Evolutionary conservation across 495 filamentous ascomycete genomes (phyloP).

Genomic region (Trypethelium eluteriae): DNA sequence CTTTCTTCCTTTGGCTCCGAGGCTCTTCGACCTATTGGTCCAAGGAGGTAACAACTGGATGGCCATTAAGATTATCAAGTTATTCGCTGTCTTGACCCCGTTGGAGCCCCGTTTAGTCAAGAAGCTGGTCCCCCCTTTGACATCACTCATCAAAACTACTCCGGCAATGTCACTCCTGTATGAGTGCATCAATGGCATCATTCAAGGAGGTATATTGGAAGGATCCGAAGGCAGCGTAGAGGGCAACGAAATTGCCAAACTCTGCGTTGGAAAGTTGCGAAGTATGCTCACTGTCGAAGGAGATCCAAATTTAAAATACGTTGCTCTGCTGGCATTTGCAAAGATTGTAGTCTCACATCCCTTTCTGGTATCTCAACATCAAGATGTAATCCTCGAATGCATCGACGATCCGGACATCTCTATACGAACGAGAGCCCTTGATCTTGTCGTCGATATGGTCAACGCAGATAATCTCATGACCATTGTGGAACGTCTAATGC

Average conservation of each 20-base stretch:
- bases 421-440: constrained; percentile 87
- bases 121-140: constrained; percentile 91
- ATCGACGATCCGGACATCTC: constrained; percentile 93
- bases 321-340: constrained; percentile 88
- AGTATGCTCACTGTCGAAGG: constrained; percentile 90
- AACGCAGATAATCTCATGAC: constrained; percentile 68
- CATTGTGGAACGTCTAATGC: constrained; percentile 80
- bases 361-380: constrained; percentile 76
- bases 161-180: constrained; percentile 94
- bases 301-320: constrained; percentile 94
- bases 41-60: constrained; percentile 97
- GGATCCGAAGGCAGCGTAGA: constrained; percentile 66
- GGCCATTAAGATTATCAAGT: constrained; percentile 97
- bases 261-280: constrained; percentile 86
- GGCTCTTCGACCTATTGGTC: constrained; percentile 87
- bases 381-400: constrained; percentile 91
- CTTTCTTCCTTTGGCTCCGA: constrained; percentile 83
- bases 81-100: constrained; percentile 94
- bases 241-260: constrained; percentile 82
- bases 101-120: constrained; percentile 83
- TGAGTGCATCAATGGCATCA: constrained; percentile 97
- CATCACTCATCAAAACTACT: constrained; percentile 85
- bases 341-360: constrained; percentile 86
- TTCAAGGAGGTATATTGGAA: constrained; percentile 87
- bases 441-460: constrained; percentile 87